phyloP scores from a whole-genome alignment of 1,284 basidiomycete species.

The Tremellales sp. region DNA sequence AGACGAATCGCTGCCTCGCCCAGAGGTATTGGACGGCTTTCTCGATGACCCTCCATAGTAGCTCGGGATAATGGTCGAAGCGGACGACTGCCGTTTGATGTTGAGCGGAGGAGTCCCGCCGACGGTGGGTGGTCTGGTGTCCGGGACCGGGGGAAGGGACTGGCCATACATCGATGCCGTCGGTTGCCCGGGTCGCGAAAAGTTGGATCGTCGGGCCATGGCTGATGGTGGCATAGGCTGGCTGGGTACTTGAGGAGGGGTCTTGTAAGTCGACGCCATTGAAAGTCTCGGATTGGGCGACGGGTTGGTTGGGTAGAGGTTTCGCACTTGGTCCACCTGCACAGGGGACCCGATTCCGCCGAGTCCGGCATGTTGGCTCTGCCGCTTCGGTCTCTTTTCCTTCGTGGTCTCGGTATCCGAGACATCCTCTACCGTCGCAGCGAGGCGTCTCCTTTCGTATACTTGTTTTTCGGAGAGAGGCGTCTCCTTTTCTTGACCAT shows the following conservation, averaged over 20 bases:
- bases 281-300: slow-evolving; percentile 6
- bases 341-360: neutral
- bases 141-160: neutral
- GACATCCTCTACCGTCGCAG: neutral
- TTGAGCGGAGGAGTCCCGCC: neutral
- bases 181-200: neutral
- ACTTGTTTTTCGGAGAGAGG: neutral
- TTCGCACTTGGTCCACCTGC: neutral
- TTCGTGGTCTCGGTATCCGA: slow-evolving; percentile 6
- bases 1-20: neutral
- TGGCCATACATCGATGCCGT: neutral
- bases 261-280: neutral
- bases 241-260: neutral
- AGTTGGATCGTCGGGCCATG: neutral
- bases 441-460: neutral
- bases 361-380: neutral
- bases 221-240: neutral
- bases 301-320: slow-evolving; percentile 7
- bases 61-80: slow-evolving; percentile 1
- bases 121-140: neutral
- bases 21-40: neutral
- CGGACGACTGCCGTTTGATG: neutral
- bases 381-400: slow-evolving; percentile 2
- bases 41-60: neutral
- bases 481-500: slow-evolving; percentile 1